These are phyloP conservation scores for Gnaphalium uliginosum DNA, from an alignment of 129 eudicot genomes.

Conservation along the genomic window DNA sequence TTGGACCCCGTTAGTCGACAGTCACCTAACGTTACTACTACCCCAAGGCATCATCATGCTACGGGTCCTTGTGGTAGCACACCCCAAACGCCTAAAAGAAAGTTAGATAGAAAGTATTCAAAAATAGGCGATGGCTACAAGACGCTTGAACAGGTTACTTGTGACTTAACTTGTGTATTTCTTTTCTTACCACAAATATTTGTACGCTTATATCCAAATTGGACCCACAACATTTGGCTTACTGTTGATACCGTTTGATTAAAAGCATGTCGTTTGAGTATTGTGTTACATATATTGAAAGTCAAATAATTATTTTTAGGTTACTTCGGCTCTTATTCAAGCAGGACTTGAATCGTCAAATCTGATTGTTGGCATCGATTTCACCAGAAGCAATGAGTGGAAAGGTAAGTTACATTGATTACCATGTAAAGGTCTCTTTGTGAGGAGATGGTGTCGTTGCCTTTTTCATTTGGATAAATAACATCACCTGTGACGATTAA, in stretches of 20 bases:
- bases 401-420: constrained; percentile 39
- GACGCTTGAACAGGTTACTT: constrained; percentile 5
- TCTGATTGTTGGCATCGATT: constrained; percentile 74
- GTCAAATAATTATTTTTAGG: constrained; percentile 29
- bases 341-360: constrained; percentile 80
- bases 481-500: not conserved
- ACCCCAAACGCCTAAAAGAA: not conserved
- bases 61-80: not conserved
- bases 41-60: not conserved
- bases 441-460: not conserved
- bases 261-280: too few relatives aligned
- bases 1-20: not conserved
- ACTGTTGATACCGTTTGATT: too few relatives aligned
- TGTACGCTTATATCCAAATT: too few relatives aligned
- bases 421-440: not conserved
- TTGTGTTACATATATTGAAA: too few relatives aligned
- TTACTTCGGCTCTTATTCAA: constrained; percentile 57
- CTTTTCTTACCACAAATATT: not conserved
- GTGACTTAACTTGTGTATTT: not conserved
- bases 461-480: not conserved
- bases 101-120: not conserved
- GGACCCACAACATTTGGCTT: too few relatives aligned
- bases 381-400: constrained; percentile 85
- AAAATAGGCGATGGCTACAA: not conserved
- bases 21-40: not conserved